These are phyloP conservation scores for Vigna reflexopilosa DNA, from an alignment of 306 rosid species.

Conservation along the genomic window DNA sequence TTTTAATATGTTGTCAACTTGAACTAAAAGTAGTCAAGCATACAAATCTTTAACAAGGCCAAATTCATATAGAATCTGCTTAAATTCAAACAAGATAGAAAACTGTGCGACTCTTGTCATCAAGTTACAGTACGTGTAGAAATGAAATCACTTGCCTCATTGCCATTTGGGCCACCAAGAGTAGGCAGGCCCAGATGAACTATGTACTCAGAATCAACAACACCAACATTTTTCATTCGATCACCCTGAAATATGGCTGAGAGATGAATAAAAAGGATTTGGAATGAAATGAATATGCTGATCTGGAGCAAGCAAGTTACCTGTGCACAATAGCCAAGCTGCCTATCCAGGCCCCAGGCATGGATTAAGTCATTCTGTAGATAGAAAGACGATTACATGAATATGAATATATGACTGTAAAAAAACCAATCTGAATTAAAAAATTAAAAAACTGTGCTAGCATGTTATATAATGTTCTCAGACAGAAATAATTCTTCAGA, in stretches of 20 bases:
- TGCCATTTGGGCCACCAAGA: conserved; percentile 70
- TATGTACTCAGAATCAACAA: conserved; percentile 83
- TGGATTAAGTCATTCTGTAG: conserved; percentile 95
- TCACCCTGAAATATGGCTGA: conserved; percentile 70
- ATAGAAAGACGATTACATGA: conserved; percentile 40
- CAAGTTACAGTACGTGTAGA: conserved; percentile 1
- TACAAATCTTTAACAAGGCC: not conserved
- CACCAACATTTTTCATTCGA: conserved; percentile 75
- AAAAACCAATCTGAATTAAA: conserved; percentile 14
- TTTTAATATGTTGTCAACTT: conserved; percentile 18
- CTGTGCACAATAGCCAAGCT: conserved; percentile 95
- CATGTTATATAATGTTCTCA: conserved; percentile 32
- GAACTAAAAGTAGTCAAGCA: conserved; percentile 9
- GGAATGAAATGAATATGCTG: conserved; percentile 17
- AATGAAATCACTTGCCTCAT: conserved; percentile 58
- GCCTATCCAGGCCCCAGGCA: conserved; percentile 93
- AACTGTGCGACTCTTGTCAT: not conserved
- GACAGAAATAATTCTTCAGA: conserved; percentile 6
- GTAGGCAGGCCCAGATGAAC: conserved; percentile 91
- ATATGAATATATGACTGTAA: conserved; percentile 20
- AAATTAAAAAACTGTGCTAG: not conserved
- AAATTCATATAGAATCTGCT: conserved; percentile 8
- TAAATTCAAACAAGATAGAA: conserved; percentile 4
- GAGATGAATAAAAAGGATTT: conserved; percentile 30
- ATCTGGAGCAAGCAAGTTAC: conserved; percentile 50